Conservation (phyloP, 1,284 basidiomycete genomes). For the Pisolithus thermaeus region DNA sequence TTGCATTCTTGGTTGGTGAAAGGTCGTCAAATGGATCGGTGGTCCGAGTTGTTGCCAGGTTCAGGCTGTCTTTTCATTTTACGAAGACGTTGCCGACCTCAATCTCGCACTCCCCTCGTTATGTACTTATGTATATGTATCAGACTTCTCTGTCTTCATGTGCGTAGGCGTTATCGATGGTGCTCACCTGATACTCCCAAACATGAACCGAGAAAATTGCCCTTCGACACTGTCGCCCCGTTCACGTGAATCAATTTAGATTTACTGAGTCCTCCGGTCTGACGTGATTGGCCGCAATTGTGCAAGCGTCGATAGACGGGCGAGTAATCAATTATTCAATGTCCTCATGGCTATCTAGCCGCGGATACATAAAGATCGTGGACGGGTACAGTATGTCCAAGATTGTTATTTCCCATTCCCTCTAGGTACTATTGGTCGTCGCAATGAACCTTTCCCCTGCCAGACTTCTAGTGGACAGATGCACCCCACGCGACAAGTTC, state of each 20-base stretch:
- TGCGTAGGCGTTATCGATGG: conserved; percentile 15
- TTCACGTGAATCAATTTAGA: conserved; percentile 8
- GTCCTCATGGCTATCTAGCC: neutral
- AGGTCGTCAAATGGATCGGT: neutral
- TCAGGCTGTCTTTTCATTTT: conserved; percentile 13
- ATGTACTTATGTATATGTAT: conserved; percentile 7
- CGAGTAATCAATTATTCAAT: neutral
- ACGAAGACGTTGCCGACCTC: conserved; percentile 8
- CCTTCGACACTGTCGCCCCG: neutral
- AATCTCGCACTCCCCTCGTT: neutral
- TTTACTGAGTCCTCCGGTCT: conserved; percentile 11
- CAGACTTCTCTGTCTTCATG: conserved; percentile 20
- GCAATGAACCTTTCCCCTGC: conserved; percentile 21
- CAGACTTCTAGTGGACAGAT: conserved; percentile 28
- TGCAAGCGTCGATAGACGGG: neutral
- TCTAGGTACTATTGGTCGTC: conserved; percentile 1
- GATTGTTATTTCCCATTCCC: no score
- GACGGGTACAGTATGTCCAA: neutral
- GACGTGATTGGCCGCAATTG: conserved; percentile 8
- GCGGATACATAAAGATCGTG: neutral
- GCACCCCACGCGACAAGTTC: conserved; percentile 30
- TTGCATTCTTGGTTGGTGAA: neutral
- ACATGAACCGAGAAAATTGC: conserved; percentile 19
- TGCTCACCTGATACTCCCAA: conserved; percentile 11
- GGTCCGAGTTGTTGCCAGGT: conserved; percentile 24